Evolutionary conservation across 768 basidiomycete species (phyloP), one percentile per base, ranked within the genome.

Genomic region (Paxillus rubicundulus): DNA sequence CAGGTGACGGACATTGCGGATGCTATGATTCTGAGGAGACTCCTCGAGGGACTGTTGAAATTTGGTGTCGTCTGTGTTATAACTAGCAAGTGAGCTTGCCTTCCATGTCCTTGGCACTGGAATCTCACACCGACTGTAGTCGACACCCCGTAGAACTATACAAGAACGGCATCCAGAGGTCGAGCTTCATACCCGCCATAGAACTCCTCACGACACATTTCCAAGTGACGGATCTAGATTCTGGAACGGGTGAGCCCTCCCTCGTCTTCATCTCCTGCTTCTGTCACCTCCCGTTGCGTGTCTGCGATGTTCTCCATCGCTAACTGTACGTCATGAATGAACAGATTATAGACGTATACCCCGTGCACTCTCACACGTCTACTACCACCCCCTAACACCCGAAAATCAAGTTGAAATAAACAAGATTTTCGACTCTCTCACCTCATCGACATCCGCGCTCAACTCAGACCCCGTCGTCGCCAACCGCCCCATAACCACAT

Each of bases 1-100:
- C 96, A 98, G 81, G 93, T 97, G 7, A 98, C 96, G 14, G 96
- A 98, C 71, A 98, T 98, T 54, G 94, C 90, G 18, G 94, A 97
- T 59, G 96, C 97, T 14, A 98, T 99, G 97, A 95, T 99, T 56
- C 80, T 99, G 24, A 78, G 95, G 37, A 83, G 94, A 45, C 76
- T 99, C 17, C 74, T 99, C 43, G 95, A 98, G 67, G 77, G 79
- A n/a, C 71, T 99, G 60, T 76, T 94, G 46, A 85, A 85, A 46
- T 86, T 87, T 59, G 97, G 96, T 8, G 93, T 98, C 10, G 84
- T 98, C 43, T 92, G 86, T 63, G 87, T 99, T 21, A 90, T 98
- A 75, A 99, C 97, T 1, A 98, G 95, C 49, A 99, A 99, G 96
- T 97, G 53, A 64, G 91, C 69, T 42, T n/a, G 9, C 10, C 18